Evolutionary conservation across 768 basidiomycete species (phyloP).

Genomic region (Gymnopilus junonius): DNA sequence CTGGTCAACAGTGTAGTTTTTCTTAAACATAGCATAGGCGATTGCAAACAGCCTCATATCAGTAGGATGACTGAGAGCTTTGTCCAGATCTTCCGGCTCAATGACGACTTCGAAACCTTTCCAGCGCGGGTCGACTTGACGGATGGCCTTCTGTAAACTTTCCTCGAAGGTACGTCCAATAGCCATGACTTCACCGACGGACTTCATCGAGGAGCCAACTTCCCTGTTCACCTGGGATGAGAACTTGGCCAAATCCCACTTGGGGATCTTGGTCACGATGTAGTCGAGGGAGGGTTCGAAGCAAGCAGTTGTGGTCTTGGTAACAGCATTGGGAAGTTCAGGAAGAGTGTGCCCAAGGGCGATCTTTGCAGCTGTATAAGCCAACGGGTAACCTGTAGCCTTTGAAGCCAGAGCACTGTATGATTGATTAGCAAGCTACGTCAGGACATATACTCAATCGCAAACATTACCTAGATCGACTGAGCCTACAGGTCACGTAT

Average conservation of each 20-base stretch:
- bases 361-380: slow-evolving; percentile 99
- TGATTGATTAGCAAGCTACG: neutral
- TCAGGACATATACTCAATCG: neutral
- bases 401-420: slow-evolving; percentile 93
- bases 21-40: slow-evolving; percentile 97
- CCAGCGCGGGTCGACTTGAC: slow-evolving; percentile 97
- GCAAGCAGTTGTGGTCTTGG: slow-evolving; percentile 98
- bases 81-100: slow-evolving; percentile 83
- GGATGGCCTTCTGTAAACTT: slow-evolving; percentile 96
- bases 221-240: slow-evolving; percentile 91
- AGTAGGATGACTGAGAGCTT: slow-evolving; percentile 80
- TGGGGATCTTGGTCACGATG: slow-evolving; percentile 99
- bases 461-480: slow-evolving; percentile 72
- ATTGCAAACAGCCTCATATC: slow-evolving; percentile 97
- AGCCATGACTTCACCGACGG: slow-evolving; percentile 99
- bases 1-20: slow-evolving; percentile 86
- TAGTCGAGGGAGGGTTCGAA: slow-evolving; percentile 99
- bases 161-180: slow-evolving; percentile 99
- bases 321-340: slow-evolving; percentile 97
- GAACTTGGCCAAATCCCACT: slow-evolving; percentile 99
- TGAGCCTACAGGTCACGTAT: slow-evolving; percentile 47
- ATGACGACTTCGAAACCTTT: slow-evolving; percentile 97
- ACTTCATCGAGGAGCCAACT: slow-evolving; percentile 98
- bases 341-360: slow-evolving; percentile 97
- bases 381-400: slow-evolving; percentile 98